Conservation (phyloP, 1,284 basidiomycete species). For the Bjerkandera adusta region DNA sequence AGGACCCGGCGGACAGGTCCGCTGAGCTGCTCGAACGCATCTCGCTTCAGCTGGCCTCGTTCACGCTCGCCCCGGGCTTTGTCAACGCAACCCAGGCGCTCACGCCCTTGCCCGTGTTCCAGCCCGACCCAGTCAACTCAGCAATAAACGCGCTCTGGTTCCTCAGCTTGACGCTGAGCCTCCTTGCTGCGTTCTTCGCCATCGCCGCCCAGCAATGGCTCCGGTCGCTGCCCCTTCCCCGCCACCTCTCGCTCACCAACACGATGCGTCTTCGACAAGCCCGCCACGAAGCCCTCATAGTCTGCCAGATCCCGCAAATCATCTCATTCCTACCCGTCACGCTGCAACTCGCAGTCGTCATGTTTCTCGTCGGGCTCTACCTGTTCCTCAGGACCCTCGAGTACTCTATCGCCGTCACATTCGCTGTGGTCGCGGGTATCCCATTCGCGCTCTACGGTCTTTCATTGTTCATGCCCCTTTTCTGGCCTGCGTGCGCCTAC, state of each 20-base stretch:
- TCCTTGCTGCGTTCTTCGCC: constrained; percentile 9
- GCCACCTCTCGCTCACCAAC: constrained; percentile 6
- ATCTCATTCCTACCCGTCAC: constrained; percentile 20
- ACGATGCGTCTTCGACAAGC: constrained; percentile 19
- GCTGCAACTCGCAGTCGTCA: constrained; percentile 23
- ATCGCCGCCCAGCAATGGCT: constrained; percentile 17
- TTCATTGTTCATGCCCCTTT: constrained; percentile 7
- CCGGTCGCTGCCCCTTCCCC: constrained; percentile 1
- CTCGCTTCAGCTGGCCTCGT: constrained; percentile 8
- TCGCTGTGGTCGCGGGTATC: constrained; percentile 13
- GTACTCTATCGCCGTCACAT: constrained; percentile 13
- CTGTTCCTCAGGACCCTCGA: constrained; percentile 22
- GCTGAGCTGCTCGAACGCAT: constrained; percentile 8
- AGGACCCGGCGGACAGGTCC: neutral
- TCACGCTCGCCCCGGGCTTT: constrained; percentile 3
- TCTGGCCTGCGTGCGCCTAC: constrained; percentile 9
- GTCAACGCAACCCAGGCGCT: constrained; percentile 5
- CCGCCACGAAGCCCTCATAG: constrained; percentile 18
- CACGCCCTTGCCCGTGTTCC: neutral
- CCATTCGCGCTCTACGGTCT: constrained; percentile 1
- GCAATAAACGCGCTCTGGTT: constrained; percentile 11
- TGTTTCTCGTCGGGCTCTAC: constrained; percentile 23
- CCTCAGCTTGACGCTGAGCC: constrained; percentile 11
- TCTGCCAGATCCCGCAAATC: constrained; percentile 21
- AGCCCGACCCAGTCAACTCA: neutral